Conservation (phyloP, 768 basidiomycete genomes). For the Leucosporidium creatinivorum region DNA sequence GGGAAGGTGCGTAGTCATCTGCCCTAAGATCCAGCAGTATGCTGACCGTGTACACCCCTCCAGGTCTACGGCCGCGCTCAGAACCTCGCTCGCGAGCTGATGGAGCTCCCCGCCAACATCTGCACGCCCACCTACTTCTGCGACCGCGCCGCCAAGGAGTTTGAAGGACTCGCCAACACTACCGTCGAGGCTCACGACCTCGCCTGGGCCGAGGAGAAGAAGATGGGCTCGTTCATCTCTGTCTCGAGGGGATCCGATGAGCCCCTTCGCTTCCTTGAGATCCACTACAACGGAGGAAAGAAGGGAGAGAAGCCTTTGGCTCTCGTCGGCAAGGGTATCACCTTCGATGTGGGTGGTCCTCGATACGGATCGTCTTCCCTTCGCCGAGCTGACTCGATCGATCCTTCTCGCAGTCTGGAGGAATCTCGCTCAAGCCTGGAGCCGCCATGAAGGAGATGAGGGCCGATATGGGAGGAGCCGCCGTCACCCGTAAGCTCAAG, state of each 20-base stretch:
- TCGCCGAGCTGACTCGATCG: too few species aligned
- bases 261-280: constrained; percentile 79
- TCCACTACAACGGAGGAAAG: constrained; percentile 73
- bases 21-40: constrained; percentile 40
- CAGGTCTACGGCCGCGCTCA: constrained; percentile 9
- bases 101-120: constrained; percentile 71
- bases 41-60: neutral
- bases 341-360: neutral
- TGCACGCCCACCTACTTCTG: constrained; percentile 47
- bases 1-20: constrained; percentile 65
- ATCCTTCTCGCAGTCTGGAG: constrained; percentile 68
- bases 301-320: constrained; percentile 46
- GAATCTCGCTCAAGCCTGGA: constrained; percentile 61
- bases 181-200: constrained; percentile 58
- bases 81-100: constrained; percentile 50
- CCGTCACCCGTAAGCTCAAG: constrained; percentile 53
- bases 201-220: constrained; percentile 77
- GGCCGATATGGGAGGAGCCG: constrained; percentile 79
- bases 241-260: constrained; percentile 74
- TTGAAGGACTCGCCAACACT: constrained; percentile 58
- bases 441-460: constrained; percentile 50
- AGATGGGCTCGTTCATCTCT: constrained; percentile 83
- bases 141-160: constrained; percentile 61
- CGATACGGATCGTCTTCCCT: neutral
- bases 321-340: constrained; percentile 19